Percentiles rank a stretch among this genome's conserved stretches.
Evolutionary conservation across 2,329 filamentous ascomycete genomes (phyloP).

Genomic region (Fusarium verticillioides): DNA sequence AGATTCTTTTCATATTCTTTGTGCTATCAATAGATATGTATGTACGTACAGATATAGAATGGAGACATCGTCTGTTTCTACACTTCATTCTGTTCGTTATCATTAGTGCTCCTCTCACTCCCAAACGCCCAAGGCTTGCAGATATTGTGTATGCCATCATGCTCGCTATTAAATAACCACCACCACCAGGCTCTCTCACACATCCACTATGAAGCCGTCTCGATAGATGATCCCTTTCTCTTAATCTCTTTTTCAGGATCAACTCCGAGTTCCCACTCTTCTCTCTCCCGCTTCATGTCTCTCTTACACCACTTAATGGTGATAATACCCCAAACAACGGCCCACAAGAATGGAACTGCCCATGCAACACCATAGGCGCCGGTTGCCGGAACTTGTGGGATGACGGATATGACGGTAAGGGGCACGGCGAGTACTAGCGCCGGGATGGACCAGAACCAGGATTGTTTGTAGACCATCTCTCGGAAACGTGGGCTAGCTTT

Average conservation of each 20-base stretch:
- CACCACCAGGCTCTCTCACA: background rate
- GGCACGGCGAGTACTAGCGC: slow-evolving; percentile 51
- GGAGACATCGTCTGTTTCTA: background rate
- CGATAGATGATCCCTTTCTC: slow-evolving; percentile 21
- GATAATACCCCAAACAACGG: slow-evolving; percentile 49
- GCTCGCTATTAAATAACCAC: slow-evolving; percentile 1
- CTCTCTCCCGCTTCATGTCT: slow-evolving; percentile 51
- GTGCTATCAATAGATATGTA: slow-evolving; percentile 5
- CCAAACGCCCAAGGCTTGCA: slow-evolving; percentile 16
- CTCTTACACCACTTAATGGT: slow-evolving; percentile 52
- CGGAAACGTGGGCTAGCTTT: slow-evolving; percentile 55
- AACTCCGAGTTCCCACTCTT: slow-evolving; percentile 51
- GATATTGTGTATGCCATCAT: slow-evolving; percentile 10
- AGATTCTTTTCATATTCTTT: slow-evolving; percentile 9
- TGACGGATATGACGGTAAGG: slow-evolving; percentile 52
- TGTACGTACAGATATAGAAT: slow-evolving; percentile 9
- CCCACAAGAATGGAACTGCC: slow-evolving; percentile 55
- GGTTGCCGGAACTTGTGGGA: slow-evolving; percentile 49
- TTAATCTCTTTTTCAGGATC: slow-evolving; percentile 37
- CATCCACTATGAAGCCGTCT: slow-evolving; percentile 11
- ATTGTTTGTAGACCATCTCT: slow-evolving; percentile 54
- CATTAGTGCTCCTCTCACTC: background rate
- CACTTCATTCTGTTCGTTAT: slow-evolving; percentile 21
- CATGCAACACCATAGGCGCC: slow-evolving; percentile 53
- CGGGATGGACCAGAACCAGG: slow-evolving; percentile 56